A percentile compares a stretch with the other conserved stretches of the same genome.
Conservation (phyloP, 352 stramenopile species). For the Phytophthora kernoviae region DNA sequence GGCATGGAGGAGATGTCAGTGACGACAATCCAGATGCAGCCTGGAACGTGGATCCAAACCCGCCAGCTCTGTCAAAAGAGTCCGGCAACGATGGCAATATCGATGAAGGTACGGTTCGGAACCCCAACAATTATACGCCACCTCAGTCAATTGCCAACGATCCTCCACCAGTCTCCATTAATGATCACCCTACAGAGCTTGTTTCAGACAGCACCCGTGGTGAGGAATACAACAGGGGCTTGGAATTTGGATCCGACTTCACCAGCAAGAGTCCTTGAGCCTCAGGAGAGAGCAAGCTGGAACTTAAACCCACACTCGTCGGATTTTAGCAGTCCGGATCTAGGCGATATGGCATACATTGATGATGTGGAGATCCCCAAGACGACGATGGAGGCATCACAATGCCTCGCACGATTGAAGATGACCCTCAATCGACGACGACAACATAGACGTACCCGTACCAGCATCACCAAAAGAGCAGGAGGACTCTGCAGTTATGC, state of each 20-base stretch:
- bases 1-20: neutral
- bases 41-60: constrained; percentile 18
- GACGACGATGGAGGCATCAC: constrained; percentile 1
- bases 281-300: constrained; percentile 10
- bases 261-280: neutral
- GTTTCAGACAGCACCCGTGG: neutral
- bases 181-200: neutral
- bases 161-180: neutral
- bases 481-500: too few species aligned
- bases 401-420: neutral
- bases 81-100: neutral
- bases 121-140: neutral
- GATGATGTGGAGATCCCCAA: neutral
- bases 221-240: neutral
- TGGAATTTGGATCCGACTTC: constrained; percentile 23
- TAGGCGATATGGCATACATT: neutral
- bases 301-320: constrained; percentile 21
- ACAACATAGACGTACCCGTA: neutral
- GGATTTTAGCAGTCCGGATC: constrained; percentile 11
- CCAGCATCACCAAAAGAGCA: too few species aligned
- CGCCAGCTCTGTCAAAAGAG: neutral
- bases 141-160: neutral
- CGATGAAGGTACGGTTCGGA: too few species aligned
- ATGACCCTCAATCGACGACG: neutral
- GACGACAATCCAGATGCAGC: neutral